Evolutionary conservation across 2,329 filamentous ascomycete genomes (phyloP).

Genomic region (Claviceps lovelessii): DNA sequence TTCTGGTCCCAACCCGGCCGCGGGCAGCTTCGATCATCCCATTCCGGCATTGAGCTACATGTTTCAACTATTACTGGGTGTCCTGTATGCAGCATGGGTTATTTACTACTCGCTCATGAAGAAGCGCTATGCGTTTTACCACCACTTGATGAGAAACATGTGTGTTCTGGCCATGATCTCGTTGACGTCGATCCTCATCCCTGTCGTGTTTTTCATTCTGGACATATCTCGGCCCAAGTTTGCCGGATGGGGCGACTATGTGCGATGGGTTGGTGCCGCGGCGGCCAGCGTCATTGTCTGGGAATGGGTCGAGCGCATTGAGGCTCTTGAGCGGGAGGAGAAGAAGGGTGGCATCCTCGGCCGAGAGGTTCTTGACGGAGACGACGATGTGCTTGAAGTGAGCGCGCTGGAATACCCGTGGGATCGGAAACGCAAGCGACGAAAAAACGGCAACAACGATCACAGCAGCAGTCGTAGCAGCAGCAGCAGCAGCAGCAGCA

Average conservation of each 20-base stretch:
- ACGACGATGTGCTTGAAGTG: conserved; percentile 78
- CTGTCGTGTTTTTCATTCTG: conserved; percentile 83
- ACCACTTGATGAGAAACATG: conserved; percentile 82
- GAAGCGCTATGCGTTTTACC: conserved; percentile 79
- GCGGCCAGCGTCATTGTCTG: conserved; percentile 93
- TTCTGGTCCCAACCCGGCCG: conserved; percentile 38
- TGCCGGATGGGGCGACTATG: conserved; percentile 88
- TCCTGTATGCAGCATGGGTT: conserved; percentile 86
- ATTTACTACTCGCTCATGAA: conserved; percentile 90
- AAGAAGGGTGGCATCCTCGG: conserved; percentile 88
- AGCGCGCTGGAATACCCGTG: conserved; percentile 37
- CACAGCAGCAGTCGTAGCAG: conserved; percentile 13
- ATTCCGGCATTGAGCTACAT: conserved; percentile 84
- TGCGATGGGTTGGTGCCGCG: conserved; percentile 88
- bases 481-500: conserved; percentile 17
- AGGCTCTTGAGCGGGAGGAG: conserved; percentile 81
- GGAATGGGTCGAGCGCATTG: conserved; percentile 95
- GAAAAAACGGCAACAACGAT: conserved; percentile 20
- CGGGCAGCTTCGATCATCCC: conserved; percentile 70
- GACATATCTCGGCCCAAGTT: conserved; percentile 78
- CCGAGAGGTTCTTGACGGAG: conserved; percentile 81
- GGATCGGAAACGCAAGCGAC: conserved; percentile 24
- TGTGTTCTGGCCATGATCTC: conserved; percentile 66
- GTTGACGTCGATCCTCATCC: conserved; percentile 68
- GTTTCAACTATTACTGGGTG: conserved; percentile 72